These are phyloP conservation scores for Mortierella sp. DNA, from an alignment of 371 early-diverging fungal species.

Conservation along the genomic window DNA sequence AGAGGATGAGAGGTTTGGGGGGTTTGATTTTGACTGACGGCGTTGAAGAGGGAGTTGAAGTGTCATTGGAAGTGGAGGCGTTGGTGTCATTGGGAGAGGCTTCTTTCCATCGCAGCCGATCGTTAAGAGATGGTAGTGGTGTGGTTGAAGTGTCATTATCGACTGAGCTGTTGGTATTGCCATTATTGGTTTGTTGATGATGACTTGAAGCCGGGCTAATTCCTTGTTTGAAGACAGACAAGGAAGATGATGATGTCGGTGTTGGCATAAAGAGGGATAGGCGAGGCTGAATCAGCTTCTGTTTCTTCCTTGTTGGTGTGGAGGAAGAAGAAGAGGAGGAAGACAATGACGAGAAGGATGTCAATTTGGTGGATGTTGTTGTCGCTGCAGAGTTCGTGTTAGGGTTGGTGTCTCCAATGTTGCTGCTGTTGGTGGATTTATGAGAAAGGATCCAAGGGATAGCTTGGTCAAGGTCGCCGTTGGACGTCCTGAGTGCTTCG, in stretches of 20 bases:
- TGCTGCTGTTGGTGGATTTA: not conserved
- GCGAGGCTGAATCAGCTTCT: constrained; percentile 48
- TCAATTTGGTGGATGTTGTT: not conserved
- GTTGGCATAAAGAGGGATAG: constrained; percentile 35
- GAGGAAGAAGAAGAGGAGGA: not conserved
- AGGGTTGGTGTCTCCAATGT: not conserved
- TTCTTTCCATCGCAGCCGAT: constrained; percentile 9
- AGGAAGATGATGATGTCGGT: not conserved
- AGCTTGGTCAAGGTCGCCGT: constrained; percentile 47
- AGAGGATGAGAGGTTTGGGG: constrained; percentile 42
- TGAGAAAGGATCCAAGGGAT: constrained; percentile 43
- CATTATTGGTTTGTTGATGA: not conserved
- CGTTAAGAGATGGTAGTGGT: constrained; percentile 2
- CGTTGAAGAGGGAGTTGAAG: constrained; percentile 10
- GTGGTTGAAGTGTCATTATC: not conserved
- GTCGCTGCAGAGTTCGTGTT: not conserved
- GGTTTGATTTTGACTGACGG: not conserved
- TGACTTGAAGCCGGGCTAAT: not conserved
- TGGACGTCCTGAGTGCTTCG: constrained; percentile 26
- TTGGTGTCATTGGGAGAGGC: constrained; percentile 22
- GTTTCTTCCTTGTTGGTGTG: constrained; percentile 25
- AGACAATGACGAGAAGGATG: not conserved
- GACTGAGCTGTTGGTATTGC: not conserved
- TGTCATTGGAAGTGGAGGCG: not conserved
- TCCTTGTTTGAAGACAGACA: not conserved